Base-by-base conservation (phyloP, 345 rosid genomes). In the Mallotus nudiflorus region DNA sequence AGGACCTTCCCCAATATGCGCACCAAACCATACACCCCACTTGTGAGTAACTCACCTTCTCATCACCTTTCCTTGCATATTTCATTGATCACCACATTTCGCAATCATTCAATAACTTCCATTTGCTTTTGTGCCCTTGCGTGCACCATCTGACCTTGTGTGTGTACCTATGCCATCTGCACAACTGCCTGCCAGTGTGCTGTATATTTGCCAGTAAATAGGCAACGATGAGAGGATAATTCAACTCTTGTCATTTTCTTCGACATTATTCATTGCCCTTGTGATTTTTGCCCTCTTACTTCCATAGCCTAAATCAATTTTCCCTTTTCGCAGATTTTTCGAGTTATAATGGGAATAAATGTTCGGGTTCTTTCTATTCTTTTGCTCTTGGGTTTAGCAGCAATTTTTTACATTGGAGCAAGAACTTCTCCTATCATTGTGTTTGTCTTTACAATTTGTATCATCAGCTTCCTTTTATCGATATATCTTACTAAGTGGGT, bases 1-100 rank as follows among this genome's bases (percentile, higher is more conserved):
- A 90, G 98, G 88, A 83, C 85, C 14, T 95, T 95, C 75, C 99
- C 99, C 61, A 86, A 63, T 79, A 90, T 92, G 99, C 91, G 97
- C 31, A 83, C 74, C 65, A 95, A 91, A 83, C 75, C 97, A 15
- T 88, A 92, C 73, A 80, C 82, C 37, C 97, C 97, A 37, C 58
- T 81, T 86, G 99, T 90, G 74, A 79, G 85, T 37, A 55, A 6
- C 35, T 31, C 37, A 29, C 37, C n/a, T 65, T 65, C 20, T n/a
- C n/a, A n/a, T n/a, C n/a, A n/a, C n/a, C n/a, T n/a, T n/a, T n/a
- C n/a, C n/a, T n/a, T n/a, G n/a, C n/a, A n/a, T n/a, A n/a, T n/a
- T n/a, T n/a, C n/a, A n/a, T n/a, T n/a, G n/a, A n/a, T n/a, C n/a
- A n/a, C n/a, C n/a, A n/a, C n/a, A n/a, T n/a, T n/a, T n/a, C n/a